phyloP scores from a whole-genome alignment of 768 basidiomycete genomes.

The Leccinum arenicola region DNA sequence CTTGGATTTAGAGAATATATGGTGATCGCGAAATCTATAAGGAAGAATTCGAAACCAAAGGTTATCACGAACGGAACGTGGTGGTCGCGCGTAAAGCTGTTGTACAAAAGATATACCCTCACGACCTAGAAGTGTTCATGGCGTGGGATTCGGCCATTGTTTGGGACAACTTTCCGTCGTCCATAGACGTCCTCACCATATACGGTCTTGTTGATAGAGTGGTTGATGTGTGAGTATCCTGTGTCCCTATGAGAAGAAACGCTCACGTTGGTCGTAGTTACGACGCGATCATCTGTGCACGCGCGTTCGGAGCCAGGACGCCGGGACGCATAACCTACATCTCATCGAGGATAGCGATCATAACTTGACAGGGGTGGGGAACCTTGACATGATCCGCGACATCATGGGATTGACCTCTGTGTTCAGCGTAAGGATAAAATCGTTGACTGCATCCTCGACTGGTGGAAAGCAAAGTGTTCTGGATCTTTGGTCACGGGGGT shows the following conservation, averaged over 20 bases:
- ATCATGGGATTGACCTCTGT: constrained; percentile 4
- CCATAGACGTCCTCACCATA: constrained; percentile 66
- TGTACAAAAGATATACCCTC: constrained; percentile 51
- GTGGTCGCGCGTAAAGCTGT: constrained; percentile 64
- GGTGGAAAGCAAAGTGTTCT: constrained; percentile 53
- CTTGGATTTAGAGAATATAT: constrained; percentile 23
- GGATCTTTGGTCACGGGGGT: constrained; percentile 57
- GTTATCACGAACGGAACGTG: constrained; percentile 62
- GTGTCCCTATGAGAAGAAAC: not conserved
- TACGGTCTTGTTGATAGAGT: constrained; percentile 71
- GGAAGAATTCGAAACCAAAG: constrained; percentile 51
- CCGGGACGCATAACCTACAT: constrained; percentile 71
- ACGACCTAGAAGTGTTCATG: constrained; percentile 60
- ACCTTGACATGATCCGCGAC: not conserved
- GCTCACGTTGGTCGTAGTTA: constrained; percentile 42
- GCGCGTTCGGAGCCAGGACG: constrained; percentile 50
- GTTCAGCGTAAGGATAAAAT: constrained; percentile 60
- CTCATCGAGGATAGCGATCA: constrained; percentile 76
- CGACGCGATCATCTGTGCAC: constrained; percentile 69
- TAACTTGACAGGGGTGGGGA: constrained; percentile 61
- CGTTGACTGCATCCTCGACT: constrained; percentile 62
- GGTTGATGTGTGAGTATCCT: constrained; percentile 62
- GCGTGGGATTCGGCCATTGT: constrained; percentile 66
- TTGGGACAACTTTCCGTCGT: constrained; percentile 62
- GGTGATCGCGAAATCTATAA: constrained; percentile 39